Evolutionary conservation across 1,284 basidiomycete genomes (phyloP).

Genomic region (Vanrija humicola): DNA sequence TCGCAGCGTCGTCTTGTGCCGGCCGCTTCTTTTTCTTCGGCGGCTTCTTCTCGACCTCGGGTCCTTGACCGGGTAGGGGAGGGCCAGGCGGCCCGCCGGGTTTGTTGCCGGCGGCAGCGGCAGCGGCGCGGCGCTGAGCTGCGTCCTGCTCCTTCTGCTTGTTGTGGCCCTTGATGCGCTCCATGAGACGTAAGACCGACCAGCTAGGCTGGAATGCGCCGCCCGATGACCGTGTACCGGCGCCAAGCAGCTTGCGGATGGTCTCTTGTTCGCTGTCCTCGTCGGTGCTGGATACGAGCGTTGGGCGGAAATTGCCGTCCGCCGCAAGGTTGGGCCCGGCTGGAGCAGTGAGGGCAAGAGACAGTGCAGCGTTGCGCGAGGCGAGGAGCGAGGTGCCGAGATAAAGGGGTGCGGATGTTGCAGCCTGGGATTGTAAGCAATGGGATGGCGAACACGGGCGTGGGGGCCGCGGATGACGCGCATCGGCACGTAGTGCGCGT

Average conservation of each 20-base stretch:
- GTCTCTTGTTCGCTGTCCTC: conserved; percentile 28
- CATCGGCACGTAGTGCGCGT: too few relatives aligned
- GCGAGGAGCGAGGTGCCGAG: conserved; percentile 48
- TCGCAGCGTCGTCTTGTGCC: neutral
- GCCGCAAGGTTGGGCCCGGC: conserved; percentile 35
- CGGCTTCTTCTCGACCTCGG: too few relatives aligned
- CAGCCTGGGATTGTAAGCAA: conserved; percentile 31
- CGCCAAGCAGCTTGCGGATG: conserved; percentile 34
- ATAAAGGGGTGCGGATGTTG: conserved; percentile 48
- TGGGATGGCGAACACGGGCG: neutral
- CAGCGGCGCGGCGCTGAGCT: conserved; percentile 5
- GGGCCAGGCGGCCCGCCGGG: neutral
- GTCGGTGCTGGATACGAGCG: conserved; percentile 6
- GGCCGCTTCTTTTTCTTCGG: neutral
- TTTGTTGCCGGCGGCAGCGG: conserved; percentile 27
- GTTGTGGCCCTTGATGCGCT: conserved; percentile 20
- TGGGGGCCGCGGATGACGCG: too few relatives aligned
- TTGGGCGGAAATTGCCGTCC: conserved; percentile 32
- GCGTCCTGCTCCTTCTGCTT: conserved; percentile 16
- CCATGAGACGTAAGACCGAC: conserved; percentile 34
- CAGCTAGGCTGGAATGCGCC: conserved; percentile 39
- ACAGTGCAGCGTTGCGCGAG: conserved; percentile 45
- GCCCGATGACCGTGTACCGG: conserved; percentile 21
- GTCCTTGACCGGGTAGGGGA: neutral
- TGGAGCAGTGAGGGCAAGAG: conserved; percentile 42